phyloP scores from a whole-genome alignment of 768 basidiomycete species.

The Tricholoma furcatifolium region DNA sequence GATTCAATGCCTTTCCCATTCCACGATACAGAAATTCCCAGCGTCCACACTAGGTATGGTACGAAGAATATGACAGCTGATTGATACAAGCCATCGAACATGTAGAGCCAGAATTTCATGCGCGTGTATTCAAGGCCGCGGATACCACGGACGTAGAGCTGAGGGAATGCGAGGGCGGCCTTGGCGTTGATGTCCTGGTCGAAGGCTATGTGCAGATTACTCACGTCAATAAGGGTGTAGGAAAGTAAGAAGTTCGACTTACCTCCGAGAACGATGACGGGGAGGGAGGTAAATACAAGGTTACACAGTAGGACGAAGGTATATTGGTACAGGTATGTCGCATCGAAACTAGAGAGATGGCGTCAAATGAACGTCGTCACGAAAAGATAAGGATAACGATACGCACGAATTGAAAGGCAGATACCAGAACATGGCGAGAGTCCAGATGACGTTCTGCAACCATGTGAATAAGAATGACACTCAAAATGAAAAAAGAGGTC shows the following conservation, averaged over 20 bases:
- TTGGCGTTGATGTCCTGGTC: slow-evolving; percentile 94
- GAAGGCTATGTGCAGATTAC: slow-evolving; percentile 53
- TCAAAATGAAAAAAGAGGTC: not conserved
- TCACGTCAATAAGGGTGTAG: slow-evolving; percentile 9
- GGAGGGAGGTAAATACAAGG: slow-evolving; percentile 89
- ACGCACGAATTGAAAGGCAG: slow-evolving; percentile 82
- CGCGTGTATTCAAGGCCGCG: slow-evolving; percentile 92
- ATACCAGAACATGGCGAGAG: slow-evolving; percentile 92
- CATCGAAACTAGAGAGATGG: slow-evolving; percentile 68
- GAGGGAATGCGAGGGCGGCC: slow-evolving; percentile 89
- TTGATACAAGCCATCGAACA: slow-evolving; percentile 93
- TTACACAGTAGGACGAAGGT: slow-evolving; percentile 93
- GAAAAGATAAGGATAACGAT: slow-evolving; percentile 1
- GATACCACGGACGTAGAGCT: slow-evolving; percentile 94
- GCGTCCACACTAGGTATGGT: slow-evolving; percentile 72
- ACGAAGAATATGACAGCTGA: slow-evolving; percentile 85
- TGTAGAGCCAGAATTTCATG: slow-evolving; percentile 90
- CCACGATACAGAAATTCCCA: slow-evolving; percentile 68
- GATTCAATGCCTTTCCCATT: slow-evolving; percentile 79
- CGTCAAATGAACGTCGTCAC: slow-evolving; percentile 14
- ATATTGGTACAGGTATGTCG: slow-evolving; percentile 93
- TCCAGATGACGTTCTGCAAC: slow-evolving; percentile 85
- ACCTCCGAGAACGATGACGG: slow-evolving; percentile 91
- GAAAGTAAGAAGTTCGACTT: slow-evolving; percentile 18
- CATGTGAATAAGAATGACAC: not conserved